These are phyloP conservation scores for Earliella scabrosa DNA, from an alignment of 1,284 basidiomycete genomes.

Conservation along the genomic window DNA sequence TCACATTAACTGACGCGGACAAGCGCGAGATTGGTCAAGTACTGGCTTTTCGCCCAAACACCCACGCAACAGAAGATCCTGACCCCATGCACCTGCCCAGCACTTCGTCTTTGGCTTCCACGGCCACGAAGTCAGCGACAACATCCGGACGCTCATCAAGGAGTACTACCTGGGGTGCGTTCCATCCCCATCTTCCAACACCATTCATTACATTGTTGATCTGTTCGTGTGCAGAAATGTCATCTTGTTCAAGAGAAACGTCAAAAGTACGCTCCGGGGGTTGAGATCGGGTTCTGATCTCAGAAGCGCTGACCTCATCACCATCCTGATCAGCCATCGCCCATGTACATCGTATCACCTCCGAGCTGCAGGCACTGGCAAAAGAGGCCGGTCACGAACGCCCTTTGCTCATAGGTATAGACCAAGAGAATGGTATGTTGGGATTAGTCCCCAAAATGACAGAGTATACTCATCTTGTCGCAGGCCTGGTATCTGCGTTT, in stretches of 20 bases:
- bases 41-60: neutral
- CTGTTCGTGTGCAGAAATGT: constrained; percentile 43
- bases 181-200: too few relatives aligned
- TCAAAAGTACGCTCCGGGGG: constrained; percentile 45
- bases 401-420: constrained; percentile 68
- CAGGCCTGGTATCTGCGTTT: constrained; percentile 71
- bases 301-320: too few relatives aligned
- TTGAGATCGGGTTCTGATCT: neutral
- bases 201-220: too few relatives aligned
- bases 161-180: constrained; percentile 66
- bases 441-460: neutral
- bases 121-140: constrained; percentile 53
- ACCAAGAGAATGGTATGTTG: constrained; percentile 68
- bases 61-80: neutral
- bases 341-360: constrained; percentile 53
- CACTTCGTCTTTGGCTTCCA: constrained; percentile 76
- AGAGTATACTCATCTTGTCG: neutral
- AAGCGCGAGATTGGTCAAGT: constrained; percentile 62
- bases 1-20: constrained; percentile 40
- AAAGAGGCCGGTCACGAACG: constrained; percentile 55
- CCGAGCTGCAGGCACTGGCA: constrained; percentile 56
- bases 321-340: constrained; percentile 54
- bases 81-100: constrained; percentile 34
- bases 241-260: constrained; percentile 72
- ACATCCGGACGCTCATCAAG: constrained; percentile 58